Conservation (phyloP, 495 filamentous ascomycete species). For the Penicillium alfredii region DNA sequence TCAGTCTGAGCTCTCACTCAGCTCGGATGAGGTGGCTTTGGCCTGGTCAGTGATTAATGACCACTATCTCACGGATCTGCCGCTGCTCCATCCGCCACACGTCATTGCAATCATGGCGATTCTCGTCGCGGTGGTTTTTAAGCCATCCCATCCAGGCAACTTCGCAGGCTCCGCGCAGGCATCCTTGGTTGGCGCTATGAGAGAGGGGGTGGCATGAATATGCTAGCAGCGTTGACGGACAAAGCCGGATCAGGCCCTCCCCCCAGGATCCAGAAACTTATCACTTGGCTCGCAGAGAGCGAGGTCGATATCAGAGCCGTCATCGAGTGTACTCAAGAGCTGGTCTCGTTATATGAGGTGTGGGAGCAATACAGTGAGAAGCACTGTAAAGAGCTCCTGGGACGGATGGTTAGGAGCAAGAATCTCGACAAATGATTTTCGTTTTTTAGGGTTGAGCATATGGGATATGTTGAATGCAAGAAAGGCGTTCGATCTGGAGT, state of each 20-base stretch:
- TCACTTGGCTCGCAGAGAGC: conserved; percentile 86
- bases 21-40: conserved; percentile 68
- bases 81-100: conserved; percentile 82
- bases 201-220: conserved; percentile 37
- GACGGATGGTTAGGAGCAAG: conserved; percentile 74
- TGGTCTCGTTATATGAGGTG: conserved; percentile 90
- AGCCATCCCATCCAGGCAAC: conserved; percentile 42
- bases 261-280: conserved; percentile 63
- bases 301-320: conserved; percentile 87
- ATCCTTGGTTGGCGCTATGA: conserved; percentile 33
- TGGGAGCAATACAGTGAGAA: conserved; percentile 90
- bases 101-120: conserved; percentile 87
- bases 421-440: conserved; percentile 73
- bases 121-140: conserved; percentile 74
- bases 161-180: conserved; percentile 39
- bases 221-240: conserved; percentile 36
- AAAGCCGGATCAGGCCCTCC: conserved; percentile 31
- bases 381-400: conserved; percentile 68
- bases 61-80: conserved; percentile 90
- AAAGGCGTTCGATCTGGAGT: conserved; percentile 2
- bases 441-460: too few species aligned
- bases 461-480: too few species aligned
- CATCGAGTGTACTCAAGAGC: conserved; percentile 89
- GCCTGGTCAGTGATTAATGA: conserved; percentile 92
- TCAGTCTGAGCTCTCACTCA: conserved; percentile 61